These are phyloP conservation scores for Ustilago xerochloae DNA, from an alignment of 1,284 basidiomycete genomes.

Conservation along the genomic window DNA sequence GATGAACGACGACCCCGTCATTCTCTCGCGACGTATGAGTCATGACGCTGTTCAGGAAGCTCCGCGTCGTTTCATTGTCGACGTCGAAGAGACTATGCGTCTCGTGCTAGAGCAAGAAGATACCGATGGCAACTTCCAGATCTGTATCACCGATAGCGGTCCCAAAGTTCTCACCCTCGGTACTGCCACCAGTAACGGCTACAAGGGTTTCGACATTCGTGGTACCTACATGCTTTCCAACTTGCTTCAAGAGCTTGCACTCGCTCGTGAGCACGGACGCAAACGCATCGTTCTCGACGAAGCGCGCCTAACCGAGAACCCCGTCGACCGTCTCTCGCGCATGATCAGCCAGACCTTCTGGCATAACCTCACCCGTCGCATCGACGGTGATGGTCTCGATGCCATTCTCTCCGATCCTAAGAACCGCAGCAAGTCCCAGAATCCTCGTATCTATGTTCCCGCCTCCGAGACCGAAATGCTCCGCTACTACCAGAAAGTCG, in stretches of 20 bases:
- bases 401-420: slow-evolving; percentile 97
- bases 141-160: slow-evolving; percentile 94
- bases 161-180: slow-evolving; percentile 96
- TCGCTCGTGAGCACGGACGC: slow-evolving; percentile 92
- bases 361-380: slow-evolving; percentile 94
- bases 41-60: slow-evolving; percentile 69
- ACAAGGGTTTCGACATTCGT: slow-evolving; percentile 82
- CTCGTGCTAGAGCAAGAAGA: slow-evolving; percentile 97
- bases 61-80: slow-evolving; percentile 80
- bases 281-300: slow-evolving; percentile 98
- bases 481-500: slow-evolving; percentile 81
- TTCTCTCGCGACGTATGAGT: slow-evolving; percentile 62
- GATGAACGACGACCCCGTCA: slow-evolving; percentile 65
- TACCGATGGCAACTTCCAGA: slow-evolving; percentile 94
- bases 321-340: slow-evolving; percentile 92
- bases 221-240: slow-evolving; percentile 90
- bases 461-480: slow-evolving; percentile 91
- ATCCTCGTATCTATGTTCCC: slow-evolving; percentile 91
- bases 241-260: slow-evolving; percentile 95
- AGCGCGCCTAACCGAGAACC: slow-evolving; percentile 93
- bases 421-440: slow-evolving; percentile 70
- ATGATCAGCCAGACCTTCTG: slow-evolving; percentile 99
- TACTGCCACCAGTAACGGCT: slow-evolving; percentile 95
- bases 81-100: slow-evolving; percentile 98
- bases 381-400: slow-evolving; percentile 95